Conservation (phyloP, 192 early-diverging fungal genomes). For the Podila clonocystis region DNA sequence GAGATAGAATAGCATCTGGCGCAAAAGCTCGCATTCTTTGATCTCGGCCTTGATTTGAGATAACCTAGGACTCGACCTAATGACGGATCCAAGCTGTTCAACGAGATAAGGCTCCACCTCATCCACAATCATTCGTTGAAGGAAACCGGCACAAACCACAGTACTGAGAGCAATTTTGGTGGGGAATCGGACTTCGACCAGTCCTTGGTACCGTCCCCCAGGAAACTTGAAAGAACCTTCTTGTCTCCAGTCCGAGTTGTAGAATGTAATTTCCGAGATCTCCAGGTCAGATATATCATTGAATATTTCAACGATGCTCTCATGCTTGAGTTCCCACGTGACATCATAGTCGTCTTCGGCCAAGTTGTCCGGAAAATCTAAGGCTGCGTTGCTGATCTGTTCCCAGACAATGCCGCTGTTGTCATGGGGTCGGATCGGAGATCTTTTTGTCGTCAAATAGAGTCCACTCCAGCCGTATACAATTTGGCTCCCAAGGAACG, state of each 20-base stretch:
- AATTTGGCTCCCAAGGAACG: too few species aligned
- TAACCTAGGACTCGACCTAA: neutral
- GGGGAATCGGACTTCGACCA: too few species aligned
- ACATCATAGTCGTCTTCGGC: neutral
- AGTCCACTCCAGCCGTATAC: too few species aligned
- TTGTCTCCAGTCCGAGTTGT: too few species aligned
- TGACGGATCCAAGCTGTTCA: neutral
- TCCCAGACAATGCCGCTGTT: neutral
- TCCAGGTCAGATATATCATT: neutral
- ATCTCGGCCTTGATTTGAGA: neutral
- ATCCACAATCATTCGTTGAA: too few species aligned
- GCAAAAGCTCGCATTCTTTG: neutral
- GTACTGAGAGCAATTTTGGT: too few species aligned
- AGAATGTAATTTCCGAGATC: neutral
- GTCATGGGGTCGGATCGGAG: too few species aligned
- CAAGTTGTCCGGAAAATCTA: neutral
- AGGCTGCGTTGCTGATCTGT: neutral
- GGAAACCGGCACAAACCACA: too few species aligned
- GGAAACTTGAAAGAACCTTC: too few species aligned
- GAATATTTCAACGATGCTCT: neutral
- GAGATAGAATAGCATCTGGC: neutral
- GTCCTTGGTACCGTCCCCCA: too few species aligned
- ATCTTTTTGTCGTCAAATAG: neutral
- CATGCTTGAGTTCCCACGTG: neutral
- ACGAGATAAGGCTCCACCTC: neutral